Evolutionary conservation across 78 protist species (phyloP).

Genomic region (Cavenderia fasciculata): DNA sequence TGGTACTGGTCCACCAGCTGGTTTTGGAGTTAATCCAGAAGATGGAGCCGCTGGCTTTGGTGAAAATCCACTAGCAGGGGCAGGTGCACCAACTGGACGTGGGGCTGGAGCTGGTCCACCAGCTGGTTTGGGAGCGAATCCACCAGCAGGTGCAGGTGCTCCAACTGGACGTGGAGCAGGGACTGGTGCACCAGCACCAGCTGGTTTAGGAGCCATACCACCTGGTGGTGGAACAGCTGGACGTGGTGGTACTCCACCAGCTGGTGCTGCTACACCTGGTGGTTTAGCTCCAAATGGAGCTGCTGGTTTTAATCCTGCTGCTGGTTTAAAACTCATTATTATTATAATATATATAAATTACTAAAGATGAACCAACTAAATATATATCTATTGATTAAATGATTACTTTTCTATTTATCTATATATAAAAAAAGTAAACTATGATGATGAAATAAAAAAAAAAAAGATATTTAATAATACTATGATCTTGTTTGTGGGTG

Average conservation of each 20-base stretch:
- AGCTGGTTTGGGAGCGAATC: background rate
- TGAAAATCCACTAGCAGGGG: no score
- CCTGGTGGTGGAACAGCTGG: slow-evolving; percentile 12
- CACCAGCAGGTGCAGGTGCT: slow-evolving; percentile 9
- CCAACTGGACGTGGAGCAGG: background rate
- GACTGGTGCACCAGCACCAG: background rate
- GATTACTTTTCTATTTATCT: no score
- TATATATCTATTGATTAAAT: no score
- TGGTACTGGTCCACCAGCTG: no score
- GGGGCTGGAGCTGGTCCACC: slow-evolving; percentile 15
- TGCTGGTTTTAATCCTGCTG: slow-evolving; percentile 62
- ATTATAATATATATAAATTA: background rate
- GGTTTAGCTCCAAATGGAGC: slow-evolving; percentile 8
- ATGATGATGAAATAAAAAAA: no score
- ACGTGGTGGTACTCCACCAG: background rate
- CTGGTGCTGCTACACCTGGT: background rate
- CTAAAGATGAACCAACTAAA: no score
- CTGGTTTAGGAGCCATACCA: slow-evolving; percentile 40
- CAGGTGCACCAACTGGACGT: no score
- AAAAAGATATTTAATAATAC: no score
- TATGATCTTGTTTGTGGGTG: no score
- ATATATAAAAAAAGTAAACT: no score
- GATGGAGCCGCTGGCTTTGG: background rate
- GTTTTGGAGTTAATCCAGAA: no score
- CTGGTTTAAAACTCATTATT: slow-evolving; percentile 31